Percentiles rank a stretch among this genome's conserved stretches.
phyloP scores from a whole-genome alignment of 441 rosid genomes.

The Jatropha multifida region DNA sequence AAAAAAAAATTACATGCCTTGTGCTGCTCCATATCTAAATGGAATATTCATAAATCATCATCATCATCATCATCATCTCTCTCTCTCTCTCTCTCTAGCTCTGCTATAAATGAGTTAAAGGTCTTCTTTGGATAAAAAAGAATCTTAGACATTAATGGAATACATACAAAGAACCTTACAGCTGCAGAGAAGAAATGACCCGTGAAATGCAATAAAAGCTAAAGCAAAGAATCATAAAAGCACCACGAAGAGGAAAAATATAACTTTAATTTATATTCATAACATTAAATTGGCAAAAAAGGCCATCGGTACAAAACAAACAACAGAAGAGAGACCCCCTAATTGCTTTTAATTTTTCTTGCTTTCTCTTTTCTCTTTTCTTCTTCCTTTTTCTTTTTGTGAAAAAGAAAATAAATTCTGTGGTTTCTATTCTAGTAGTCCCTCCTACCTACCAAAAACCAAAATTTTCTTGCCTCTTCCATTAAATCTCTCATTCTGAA shows the following conservation, averaged over 20 bases:
- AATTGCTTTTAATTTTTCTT: background rate
- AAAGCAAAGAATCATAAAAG: background rate
- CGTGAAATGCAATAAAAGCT: conserved; percentile 11
- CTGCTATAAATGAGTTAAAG: too few species aligned
- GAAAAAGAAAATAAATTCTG: conserved; percentile 4
- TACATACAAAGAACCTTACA: background rate
- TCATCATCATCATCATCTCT: too few species aligned
- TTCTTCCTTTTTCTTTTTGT: background rate
- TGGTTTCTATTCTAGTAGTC: conserved; percentile 11
- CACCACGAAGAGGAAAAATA: too few species aligned
- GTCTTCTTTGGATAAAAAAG: too few species aligned
- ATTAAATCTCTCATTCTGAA: conserved; percentile 45
- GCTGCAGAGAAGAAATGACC: background rate
- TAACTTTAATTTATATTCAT: background rate
- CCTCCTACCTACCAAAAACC: conserved; percentile 28
- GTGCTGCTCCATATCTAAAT: too few species aligned
- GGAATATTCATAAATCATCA: too few species aligned
- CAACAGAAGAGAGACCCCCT: background rate
- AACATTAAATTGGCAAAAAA: background rate
- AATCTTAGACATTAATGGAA: background rate
- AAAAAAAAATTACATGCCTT: too few species aligned
- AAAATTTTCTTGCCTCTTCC: conserved; percentile 8
- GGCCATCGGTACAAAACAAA: conserved; percentile 8
- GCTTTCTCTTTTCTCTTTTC: background rate
- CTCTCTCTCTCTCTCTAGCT: too few species aligned